A percentile compares a stretch with the other conserved stretches of the same genome.
Conservation (phyloP, 345 rosid genomes). For the Adansonia digitata region DNA sequence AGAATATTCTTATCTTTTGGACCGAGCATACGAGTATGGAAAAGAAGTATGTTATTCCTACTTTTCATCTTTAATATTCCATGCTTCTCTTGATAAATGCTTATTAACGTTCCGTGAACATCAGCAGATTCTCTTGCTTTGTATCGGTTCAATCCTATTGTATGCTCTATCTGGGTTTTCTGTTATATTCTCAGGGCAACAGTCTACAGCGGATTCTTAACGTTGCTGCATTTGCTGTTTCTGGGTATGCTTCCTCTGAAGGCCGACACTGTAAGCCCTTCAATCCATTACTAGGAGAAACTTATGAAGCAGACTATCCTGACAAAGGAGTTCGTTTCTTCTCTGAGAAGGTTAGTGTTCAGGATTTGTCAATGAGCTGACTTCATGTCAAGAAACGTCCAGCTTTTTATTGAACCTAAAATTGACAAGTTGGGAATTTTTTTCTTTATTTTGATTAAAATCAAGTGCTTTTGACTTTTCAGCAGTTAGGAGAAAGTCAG, state of each 20-base stretch:
- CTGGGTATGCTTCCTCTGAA: conserved; percentile 94
- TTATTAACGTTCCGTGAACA: conserved; percentile 5
- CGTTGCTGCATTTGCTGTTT: conserved; percentile 97
- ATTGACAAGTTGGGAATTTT: not conserved
- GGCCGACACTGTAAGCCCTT: conserved; percentile 97
- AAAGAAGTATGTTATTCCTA: conserved; percentile 52
- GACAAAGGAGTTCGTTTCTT: conserved; percentile 88
- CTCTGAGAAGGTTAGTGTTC: conserved; percentile 79
- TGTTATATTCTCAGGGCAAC: conserved; percentile 54
- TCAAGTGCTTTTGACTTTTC: not conserved
- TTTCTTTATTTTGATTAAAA: not conserved
- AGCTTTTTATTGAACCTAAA: not conserved
- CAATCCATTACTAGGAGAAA: conserved; percentile 94
- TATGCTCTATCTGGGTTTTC: conserved; percentile 7
- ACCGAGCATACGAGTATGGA: conserved; percentile 76
- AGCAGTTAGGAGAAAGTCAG: not conserved
- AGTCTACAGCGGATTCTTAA: conserved; percentile 62
- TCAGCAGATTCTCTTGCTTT: not conserved
- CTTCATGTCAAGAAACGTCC: not conserved
- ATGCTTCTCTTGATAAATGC: not conserved
- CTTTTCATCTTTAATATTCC: not conserved
- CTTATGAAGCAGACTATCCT: conserved; percentile 91
- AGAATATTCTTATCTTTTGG: conserved; percentile 91
- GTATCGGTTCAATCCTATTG: conserved; percentile 10
- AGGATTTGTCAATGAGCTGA: not conserved